A percentile compares a stretch with the other conserved stretches of the same genome.
Conservation (phyloP, 2,329 filamentous ascomycete genomes). For the Orbilia brochopaga region DNA sequence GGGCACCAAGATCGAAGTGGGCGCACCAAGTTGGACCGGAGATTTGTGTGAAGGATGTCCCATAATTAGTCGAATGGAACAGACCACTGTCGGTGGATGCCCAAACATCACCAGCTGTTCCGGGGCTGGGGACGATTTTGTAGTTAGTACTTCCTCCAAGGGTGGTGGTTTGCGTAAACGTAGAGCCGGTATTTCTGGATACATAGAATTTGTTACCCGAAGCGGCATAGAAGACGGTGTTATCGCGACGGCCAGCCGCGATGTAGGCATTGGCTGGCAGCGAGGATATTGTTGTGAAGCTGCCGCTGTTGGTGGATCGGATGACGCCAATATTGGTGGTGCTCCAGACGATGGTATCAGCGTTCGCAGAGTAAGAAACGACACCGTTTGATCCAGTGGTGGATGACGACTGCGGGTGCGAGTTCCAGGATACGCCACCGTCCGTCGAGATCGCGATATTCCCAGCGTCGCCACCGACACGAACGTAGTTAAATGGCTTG, state of each 20-base stretch:
- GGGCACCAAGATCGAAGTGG: slow-evolving; percentile 52
- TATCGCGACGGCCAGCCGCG: slow-evolving; percentile 65
- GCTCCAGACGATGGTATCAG: slow-evolving; percentile 59
- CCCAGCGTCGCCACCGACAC: slow-evolving; percentile 59
- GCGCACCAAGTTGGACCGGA: slow-evolving; percentile 48
- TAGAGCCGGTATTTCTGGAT: slow-evolving; percentile 62
- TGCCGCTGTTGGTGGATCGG: slow-evolving; percentile 56
- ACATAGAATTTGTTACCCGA: slow-evolving; percentile 63
- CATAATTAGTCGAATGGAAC: slow-evolving; percentile 65
- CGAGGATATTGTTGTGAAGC: slow-evolving; percentile 61
- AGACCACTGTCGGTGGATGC: slow-evolving; percentile 65
- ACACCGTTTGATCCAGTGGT: slow-evolving; percentile 60
- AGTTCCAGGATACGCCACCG: slow-evolving; percentile 63
- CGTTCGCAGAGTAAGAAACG: slow-evolving; percentile 64
- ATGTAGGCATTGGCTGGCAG: slow-evolving; percentile 62
- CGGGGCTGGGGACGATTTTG: slow-evolving; percentile 67
- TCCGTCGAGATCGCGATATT: slow-evolving; percentile 63
- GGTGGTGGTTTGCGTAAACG: slow-evolving; percentile 60
- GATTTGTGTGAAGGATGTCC: slow-evolving; percentile 61
- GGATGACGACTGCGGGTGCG: slow-evolving; percentile 60
- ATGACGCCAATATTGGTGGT: slow-evolving; percentile 49
- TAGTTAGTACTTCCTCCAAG: slow-evolving; percentile 57
- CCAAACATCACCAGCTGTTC: slow-evolving; percentile 67
- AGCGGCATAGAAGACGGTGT: slow-evolving; percentile 64
- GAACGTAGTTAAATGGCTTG: slow-evolving; percentile 60